phyloP scores from a whole-genome alignment of 106 monocot genomes.

The Dioscorea zingiberensis region DNA sequence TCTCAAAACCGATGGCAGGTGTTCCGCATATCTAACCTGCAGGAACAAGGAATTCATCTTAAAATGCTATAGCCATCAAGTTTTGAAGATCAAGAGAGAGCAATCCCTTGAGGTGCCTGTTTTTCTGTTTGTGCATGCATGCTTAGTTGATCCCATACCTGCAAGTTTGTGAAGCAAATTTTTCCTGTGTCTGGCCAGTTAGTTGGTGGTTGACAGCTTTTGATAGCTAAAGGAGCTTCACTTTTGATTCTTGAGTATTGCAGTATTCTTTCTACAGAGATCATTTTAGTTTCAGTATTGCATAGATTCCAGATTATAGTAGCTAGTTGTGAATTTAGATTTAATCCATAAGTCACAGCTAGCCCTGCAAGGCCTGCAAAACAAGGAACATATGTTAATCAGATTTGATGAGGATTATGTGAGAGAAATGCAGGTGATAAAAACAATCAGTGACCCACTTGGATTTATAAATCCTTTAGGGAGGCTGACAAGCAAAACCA shows the following conservation, averaged over 20 bases:
- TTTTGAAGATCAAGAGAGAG: conserved; percentile 1
- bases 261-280: conserved; percentile 87
- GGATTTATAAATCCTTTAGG: conserved; percentile 90
- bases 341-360: conserved; percentile 77
- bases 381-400: background rate
- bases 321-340: conserved; percentile 67
- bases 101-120: too few relatives aligned
- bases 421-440: background rate
- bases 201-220: conserved; percentile 36
- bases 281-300: conserved; percentile 89
- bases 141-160: conserved; percentile 38
- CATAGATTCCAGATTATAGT: conserved; percentile 80
- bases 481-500: conserved; percentile 77
- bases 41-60: too few relatives aligned
- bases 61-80: too few relatives aligned
- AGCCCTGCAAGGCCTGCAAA: conserved; percentile 70
- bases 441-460: conserved; percentile 45
- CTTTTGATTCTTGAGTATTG: conserved; percentile 70
- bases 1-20: conserved; percentile 62
- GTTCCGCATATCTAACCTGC: conserved; percentile 84
- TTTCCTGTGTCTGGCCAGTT: conserved; percentile 75
- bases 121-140: too few relatives aligned
- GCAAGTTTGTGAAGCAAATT: conserved; percentile 55
- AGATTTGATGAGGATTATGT: background rate
- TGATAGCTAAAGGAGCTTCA: conserved; percentile 71